Evolutionary conservation across 768 basidiomycete genomes (phyloP), one percentile per base, ranked within the genome.

Genomic region (Tulasnella sp.): DNA sequence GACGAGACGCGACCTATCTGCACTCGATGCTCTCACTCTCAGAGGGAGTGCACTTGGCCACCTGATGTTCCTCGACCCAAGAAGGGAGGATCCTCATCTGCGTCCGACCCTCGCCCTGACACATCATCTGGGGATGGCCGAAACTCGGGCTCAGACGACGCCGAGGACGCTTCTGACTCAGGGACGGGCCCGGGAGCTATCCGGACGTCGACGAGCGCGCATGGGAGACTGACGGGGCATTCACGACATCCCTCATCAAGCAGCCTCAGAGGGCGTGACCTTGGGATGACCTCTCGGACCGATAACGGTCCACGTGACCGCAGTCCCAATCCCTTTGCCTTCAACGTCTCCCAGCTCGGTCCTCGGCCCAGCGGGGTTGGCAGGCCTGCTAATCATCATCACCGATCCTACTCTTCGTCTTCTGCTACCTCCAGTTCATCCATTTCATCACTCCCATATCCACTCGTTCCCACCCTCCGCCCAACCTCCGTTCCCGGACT

Each of bases 1-100:
- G 93, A 94, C 70, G 93, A 97, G 73, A 79, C 80, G 11, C 88
- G 92, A 69, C 93, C 92, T 56, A 80, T 78, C 60, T 95, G 92
- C 74, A 82, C 83, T 76, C 82, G 90, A 34, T 95, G 91, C 67
- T 80, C 83, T 24, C 88, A 89, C 70, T 85, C 87, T 9, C 86
- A 90, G 67, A 78, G 89, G 71, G 86, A 90, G 66, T 65, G 64
- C 52, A 60, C 58, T 26, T 65, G 64, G 64, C 64, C 64, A 3
- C 23, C 52, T 13, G 61, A 61, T 15, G 3, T 30, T 21, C 47
- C 62, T 44, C 44, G 47, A 27, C 29, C 45, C 26, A 63, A 63
- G 60, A 63, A 63, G 60, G 21, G 21, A 48, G 19, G 21, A 5
- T 23, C 47, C 7, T 21, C 19, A 44, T 47, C 55, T 43, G n/a